phyloP scores from a whole-genome alignment of 352 stramenopile species.

The Pythium chondricola region DNA sequence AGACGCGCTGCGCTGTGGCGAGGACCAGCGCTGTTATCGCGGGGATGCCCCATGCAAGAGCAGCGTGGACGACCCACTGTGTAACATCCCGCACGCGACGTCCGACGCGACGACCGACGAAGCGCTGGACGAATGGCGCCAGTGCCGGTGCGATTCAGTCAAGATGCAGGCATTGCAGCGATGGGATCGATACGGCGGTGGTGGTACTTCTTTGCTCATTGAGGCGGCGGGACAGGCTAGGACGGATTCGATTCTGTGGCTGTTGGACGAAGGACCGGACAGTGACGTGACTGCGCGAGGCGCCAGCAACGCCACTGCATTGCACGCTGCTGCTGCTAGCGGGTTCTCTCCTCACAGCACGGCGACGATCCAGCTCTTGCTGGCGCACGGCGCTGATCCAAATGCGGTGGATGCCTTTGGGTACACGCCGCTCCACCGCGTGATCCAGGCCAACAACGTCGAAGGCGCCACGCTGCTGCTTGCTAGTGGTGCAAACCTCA shows the following conservation, averaged over 20 bases:
- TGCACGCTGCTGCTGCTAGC: constrained; percentile 17
- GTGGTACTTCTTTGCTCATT: constrained; percentile 8
- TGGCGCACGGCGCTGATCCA: constrained; percentile 17
- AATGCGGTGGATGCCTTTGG: constrained; percentile 25
- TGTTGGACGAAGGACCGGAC: constrained; percentile 14
- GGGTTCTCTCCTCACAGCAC: neutral
- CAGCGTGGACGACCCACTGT: constrained; percentile 31
- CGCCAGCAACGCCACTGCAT: constrained; percentile 12
- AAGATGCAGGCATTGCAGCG: constrained; percentile 22
- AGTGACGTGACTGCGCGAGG: constrained; percentile 12
- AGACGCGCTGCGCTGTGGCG: constrained; percentile 24
- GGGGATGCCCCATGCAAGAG: constrained; percentile 19
- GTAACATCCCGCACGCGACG: constrained; percentile 23
- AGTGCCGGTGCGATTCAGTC: constrained; percentile 15
- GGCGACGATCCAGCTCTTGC: constrained; percentile 17
- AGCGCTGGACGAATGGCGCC: constrained; percentile 15
- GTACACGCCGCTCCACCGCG: constrained; percentile 28
- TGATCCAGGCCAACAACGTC: constrained; percentile 21
- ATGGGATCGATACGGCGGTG: constrained; percentile 18
- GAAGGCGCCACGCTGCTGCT: constrained; percentile 26
- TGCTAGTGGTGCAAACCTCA: constrained; percentile 23
- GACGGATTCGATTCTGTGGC: constrained; percentile 13
- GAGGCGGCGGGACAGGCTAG: constrained; percentile 12
- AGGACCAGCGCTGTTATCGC: constrained; percentile 20
- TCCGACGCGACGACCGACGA: neutral